Evolutionary conservation across 2,329 filamentous ascomycete species (phyloP).

Genomic region (Clonostachys rhizophaga): DNA sequence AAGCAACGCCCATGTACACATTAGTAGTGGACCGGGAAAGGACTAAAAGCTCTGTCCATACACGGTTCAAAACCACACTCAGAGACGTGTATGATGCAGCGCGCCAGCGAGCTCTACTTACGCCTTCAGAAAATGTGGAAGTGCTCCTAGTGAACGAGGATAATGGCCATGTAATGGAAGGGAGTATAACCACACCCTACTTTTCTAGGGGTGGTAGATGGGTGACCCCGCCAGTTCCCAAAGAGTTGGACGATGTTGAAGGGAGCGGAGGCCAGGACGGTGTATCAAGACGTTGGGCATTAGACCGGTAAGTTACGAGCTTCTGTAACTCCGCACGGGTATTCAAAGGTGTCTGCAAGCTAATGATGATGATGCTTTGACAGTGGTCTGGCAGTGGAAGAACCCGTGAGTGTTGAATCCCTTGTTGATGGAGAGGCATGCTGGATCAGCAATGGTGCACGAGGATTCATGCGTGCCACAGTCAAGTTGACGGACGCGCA

Average conservation of each 20-base stretch:
- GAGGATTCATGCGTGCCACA: conserved; percentile 54
- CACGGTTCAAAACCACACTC: conserved; percentile 80
- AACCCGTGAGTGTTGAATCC: conserved; percentile 51
- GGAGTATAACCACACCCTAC: conserved; percentile 77
- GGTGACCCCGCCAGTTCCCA: conserved; percentile 71
- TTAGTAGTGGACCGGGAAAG: conserved; percentile 36
- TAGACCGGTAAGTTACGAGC: conserved; percentile 51
- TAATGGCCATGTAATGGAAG: conserved; percentile 72
- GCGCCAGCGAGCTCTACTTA: conserved; percentile 55
- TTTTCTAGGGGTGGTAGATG: conserved; percentile 69
- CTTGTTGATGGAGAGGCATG: conserved; percentile 70
- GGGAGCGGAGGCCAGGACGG: conserved; percentile 66
- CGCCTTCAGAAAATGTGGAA: conserved; percentile 51
- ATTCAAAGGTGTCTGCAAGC: neutral
- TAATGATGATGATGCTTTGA: neutral
- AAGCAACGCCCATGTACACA: conserved; percentile 22
- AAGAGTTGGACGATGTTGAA: conserved; percentile 16
- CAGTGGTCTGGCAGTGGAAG: conserved; percentile 60
- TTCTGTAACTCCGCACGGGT: too few relatives aligned
- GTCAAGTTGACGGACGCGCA: too few relatives aligned
- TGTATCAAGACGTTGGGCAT: conserved; percentile 78
- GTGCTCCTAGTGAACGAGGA: conserved; percentile 66
- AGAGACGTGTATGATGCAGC: conserved; percentile 69
- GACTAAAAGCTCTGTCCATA: conserved; percentile 57
- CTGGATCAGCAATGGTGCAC: conserved; percentile 85